phyloP scores from a whole-genome alignment of 345 rosid genomes.

The Geranium rotundifolium region DNA sequence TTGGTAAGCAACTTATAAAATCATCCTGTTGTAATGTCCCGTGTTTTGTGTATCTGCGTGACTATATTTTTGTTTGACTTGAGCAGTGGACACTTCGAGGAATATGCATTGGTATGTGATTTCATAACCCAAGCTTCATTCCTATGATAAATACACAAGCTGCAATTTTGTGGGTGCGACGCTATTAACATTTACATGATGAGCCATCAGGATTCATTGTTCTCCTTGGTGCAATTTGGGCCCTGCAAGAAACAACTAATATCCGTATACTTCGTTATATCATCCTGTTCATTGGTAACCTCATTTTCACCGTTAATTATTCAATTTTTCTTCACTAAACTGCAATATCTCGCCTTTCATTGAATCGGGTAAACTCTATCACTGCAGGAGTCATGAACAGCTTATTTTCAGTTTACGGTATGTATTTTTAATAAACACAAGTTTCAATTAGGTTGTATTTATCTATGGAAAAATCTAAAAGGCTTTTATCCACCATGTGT shows the following conservation, averaged over 20 bases:
- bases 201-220: slow-evolving; percentile 37
- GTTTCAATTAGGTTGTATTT: background rate
- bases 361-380: background rate
- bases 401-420: slow-evolving; percentile 67
- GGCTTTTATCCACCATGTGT: background rate
- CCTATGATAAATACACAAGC: background rate
- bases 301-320: slow-evolving; percentile 3
- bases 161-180: background rate
- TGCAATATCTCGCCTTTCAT: background rate
- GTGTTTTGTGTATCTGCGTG: background rate
- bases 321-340: background rate
- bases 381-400: slow-evolving; percentile 63
- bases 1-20: too few species aligned
- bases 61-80: slow-evolving; percentile 2
- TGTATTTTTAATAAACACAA: background rate
- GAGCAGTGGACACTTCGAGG: slow-evolving; percentile 69
- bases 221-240: slow-evolving; percentile 50
- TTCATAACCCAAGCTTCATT: slow-evolving; percentile 3
- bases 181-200: slow-evolving; percentile 6
- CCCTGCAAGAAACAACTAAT: slow-evolving; percentile 50
- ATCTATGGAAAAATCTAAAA: background rate
- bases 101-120: slow-evolving; percentile 53
- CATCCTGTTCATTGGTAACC: slow-evolving; percentile 52
- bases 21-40: background rate
- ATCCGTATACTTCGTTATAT: slow-evolving; percentile 39